phyloP scores from a whole-genome alignment of 1,284 basidiomycete genomes.

The Papiliotrema fonsecae region DNA sequence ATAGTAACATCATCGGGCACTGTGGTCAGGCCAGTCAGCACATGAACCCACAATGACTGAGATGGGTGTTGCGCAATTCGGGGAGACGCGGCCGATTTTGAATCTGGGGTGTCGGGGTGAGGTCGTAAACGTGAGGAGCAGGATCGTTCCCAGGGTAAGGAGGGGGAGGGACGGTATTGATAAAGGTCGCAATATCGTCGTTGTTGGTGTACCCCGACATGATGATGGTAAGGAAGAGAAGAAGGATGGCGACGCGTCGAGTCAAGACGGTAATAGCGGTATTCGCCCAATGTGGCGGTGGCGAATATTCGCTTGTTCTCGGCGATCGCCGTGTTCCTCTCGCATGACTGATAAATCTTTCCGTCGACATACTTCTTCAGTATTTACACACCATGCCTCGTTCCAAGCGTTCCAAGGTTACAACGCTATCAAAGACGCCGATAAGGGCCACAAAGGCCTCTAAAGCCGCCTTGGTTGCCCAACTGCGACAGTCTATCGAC shows the following conservation, averaged over 20 bases:
- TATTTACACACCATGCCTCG: conserved; percentile 62
- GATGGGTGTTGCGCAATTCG: conserved; percentile 33
- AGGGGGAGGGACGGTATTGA: conserved; percentile 29
- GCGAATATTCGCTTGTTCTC: too few relatives aligned
- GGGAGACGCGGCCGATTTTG: conserved; percentile 42
- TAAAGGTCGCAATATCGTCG: conserved; percentile 21
- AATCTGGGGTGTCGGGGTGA: conserved; percentile 33
- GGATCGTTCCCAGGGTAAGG: conserved; percentile 28
- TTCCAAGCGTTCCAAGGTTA: conserved; percentile 78
- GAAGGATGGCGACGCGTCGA: background rate
- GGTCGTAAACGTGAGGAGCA: conserved; percentile 17
- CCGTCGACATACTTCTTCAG: too few relatives aligned
- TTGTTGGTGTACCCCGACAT: background rate
- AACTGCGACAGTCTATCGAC: conserved; percentile 62
- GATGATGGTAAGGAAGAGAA: background rate
- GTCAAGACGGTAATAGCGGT: too few relatives aligned
- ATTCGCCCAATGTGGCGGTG: too few relatives aligned
- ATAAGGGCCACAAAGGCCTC: conserved; percentile 57
- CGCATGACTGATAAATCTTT: too few relatives aligned
- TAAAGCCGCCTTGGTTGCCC: conserved; percentile 76
- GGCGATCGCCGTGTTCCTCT: too few relatives aligned
- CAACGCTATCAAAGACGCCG: conserved; percentile 54
- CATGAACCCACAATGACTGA: conserved; percentile 23
- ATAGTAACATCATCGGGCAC: conserved; percentile 41
- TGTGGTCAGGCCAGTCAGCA: conserved; percentile 8